A percentile compares a stretch with the other conserved stretches of the same genome.
Conservation (phyloP, 2,329 filamentous ascomycete species). For the Pseudohalonectria lignicola region DNA sequence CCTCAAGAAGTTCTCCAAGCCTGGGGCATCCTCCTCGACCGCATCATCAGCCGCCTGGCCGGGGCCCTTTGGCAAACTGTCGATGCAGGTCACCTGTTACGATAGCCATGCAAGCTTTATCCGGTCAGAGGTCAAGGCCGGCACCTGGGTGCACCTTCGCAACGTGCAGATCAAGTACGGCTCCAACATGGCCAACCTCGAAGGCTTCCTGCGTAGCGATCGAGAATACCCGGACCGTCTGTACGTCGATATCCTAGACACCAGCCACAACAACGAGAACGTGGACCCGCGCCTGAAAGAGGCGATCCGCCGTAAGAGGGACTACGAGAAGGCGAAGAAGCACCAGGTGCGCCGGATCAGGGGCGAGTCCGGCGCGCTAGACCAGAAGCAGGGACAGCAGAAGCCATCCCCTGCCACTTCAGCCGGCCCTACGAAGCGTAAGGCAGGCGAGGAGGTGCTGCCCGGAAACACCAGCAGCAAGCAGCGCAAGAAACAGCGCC, state of each 20-base stretch:
- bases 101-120: constrained; percentile 54
- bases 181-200: constrained; percentile 42
- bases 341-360: constrained; percentile 25
- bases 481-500: constrained; percentile 1
- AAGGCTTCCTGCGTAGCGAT: constrained; percentile 63
- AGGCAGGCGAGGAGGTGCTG: constrained; percentile 6
- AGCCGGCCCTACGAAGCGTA: too few relatives aligned
- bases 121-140: constrained; percentile 41
- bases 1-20: constrained; percentile 16
- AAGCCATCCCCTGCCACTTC: constrained; percentile 18
- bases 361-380: too few relatives aligned
- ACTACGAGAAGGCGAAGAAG: constrained; percentile 46
- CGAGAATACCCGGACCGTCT: constrained; percentile 32
- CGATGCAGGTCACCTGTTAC: constrained; percentile 61
- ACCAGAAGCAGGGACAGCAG: too few relatives aligned
- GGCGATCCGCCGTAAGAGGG: constrained; percentile 50
- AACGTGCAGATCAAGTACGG: constrained; percentile 63
- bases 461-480: constrained; percentile 1
- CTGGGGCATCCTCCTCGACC: constrained; percentile 9
- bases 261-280: constrained; percentile 23
- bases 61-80: constrained; percentile 64
- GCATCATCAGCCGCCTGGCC: constrained; percentile 39
- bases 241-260: constrained; percentile 42
- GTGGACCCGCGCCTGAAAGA: constrained; percentile 39
- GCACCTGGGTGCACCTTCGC: constrained; percentile 51